Evolutionary conservation across 495 filamentous ascomycete species (phyloP).

Genomic region (Bacidia rubella): DNA sequence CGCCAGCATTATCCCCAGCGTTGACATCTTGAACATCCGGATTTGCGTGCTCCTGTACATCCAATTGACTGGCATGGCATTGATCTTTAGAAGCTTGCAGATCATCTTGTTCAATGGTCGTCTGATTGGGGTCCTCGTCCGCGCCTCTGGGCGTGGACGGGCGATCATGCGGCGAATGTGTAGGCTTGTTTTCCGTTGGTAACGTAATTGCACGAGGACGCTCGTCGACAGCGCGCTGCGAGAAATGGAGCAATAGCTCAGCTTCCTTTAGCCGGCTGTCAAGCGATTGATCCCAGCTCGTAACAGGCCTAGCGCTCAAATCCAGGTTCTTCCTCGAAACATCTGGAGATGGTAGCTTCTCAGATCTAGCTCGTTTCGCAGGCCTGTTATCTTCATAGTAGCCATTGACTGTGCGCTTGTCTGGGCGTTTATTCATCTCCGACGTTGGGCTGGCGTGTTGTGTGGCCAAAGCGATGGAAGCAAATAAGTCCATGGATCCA

Average conservation of each 20-base stretch:
- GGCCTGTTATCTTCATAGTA: conserved; percentile 25
- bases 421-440: neutral
- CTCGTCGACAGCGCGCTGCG: neutral
- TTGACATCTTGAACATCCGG: neutral
- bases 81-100: neutral
- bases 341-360: conserved; percentile 38
- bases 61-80: neutral
- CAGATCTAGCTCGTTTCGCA: conserved; percentile 47
- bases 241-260: conserved; percentile 33
- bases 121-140: neutral
- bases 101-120: neutral
- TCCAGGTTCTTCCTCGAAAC: conserved; percentile 16
- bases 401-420: neutral
- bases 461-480: conserved; percentile 40
- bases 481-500: conserved; percentile 38
- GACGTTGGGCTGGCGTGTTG: conserved; percentile 22
- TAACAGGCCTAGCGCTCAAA: conserved; percentile 26
- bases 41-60: neutral
- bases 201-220: neutral
- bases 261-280: conserved; percentile 41
- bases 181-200: neutral
- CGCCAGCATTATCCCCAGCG: neutral
- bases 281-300: conserved; percentile 27
- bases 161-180: neutral
- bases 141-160: neutral